Conservation (phyloP, 805 yeast species). For the Cyberlindnera bimundalis region DNA sequence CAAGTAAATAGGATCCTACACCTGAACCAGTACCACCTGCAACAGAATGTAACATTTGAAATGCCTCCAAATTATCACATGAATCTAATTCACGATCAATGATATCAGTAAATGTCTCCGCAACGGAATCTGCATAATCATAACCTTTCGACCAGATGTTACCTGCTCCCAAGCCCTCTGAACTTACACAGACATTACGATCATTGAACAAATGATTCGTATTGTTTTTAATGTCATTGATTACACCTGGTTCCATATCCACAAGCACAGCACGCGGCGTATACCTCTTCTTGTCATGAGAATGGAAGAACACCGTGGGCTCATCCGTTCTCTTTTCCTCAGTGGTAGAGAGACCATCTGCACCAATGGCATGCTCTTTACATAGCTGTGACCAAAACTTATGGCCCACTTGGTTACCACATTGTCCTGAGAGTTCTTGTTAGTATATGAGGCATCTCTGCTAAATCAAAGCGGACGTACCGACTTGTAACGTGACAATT, state of each 20-base stretch:
- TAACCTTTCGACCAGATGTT: constrained; percentile 96
- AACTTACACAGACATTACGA: constrained; percentile 71
- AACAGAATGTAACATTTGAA: constrained; percentile 87
- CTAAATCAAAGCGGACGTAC: too few species aligned
- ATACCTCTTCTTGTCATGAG: constrained; percentile 69
- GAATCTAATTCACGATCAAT: constrained; percentile 87
- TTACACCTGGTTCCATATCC: constrained; percentile 89
- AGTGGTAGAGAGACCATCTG: constrained; percentile 31
- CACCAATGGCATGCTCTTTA: constrained; percentile 74
- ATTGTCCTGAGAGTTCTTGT: constrained; percentile 56
- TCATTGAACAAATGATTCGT: constrained; percentile 74
- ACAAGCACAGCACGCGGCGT: constrained; percentile 85
- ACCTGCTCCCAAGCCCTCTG: constrained; percentile 92
- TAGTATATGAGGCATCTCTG: too few species aligned
- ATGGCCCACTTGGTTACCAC: constrained; percentile 94
- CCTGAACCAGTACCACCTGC: constrained; percentile 99
- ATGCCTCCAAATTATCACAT: constrained; percentile 85
- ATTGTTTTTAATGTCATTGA: constrained; percentile 53
- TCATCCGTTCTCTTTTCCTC: constrained; percentile 53
- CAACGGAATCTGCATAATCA: constrained; percentile 61
- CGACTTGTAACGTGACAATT: constrained; percentile 18
- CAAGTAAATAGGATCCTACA: constrained; percentile 78
- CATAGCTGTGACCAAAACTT: constrained; percentile 91
- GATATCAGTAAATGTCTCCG: constrained; percentile 75
- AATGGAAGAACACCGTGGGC: constrained; percentile 78